Evolutionary conservation across 1,139 yeast species (phyloP), one percentile per base, ranked within the genome.

Genomic region (Arxiozyma telluris): DNA sequence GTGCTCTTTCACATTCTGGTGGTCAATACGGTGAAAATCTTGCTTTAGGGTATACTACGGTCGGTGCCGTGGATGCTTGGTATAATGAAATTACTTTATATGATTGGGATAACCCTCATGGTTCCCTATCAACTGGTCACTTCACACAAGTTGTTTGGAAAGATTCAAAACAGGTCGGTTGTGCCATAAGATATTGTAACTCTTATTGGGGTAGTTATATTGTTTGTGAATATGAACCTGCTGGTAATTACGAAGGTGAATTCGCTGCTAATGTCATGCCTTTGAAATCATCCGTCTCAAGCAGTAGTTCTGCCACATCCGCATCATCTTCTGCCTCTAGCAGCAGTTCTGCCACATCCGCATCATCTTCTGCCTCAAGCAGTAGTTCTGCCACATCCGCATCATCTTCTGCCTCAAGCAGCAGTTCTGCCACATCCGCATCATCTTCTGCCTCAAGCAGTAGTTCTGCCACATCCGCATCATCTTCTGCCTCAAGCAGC

Each of bases 71-170:
- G 45, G 81, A 80, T 57, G 80, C 84, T 41, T 83, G 89, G 89
- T 83, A 83, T 68, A 69, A 73, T 58, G 89, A 83, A 71, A 82
- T 81, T 61, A 55, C 62, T 15, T 59, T 68, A 54, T 84, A 82
- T 70, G 69, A 77, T 68, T 80, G 63, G 71, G 66, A 71, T 54
- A 55, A 56, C 44, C 58, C 59, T 44, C 55, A 48, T 18, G 54
- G 44, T 50, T 81, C 82, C 41, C 78, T 78, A 8, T 70, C 70
- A 64, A 65, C 72, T 54, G 74, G 71, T 53, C 89, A 84, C 67
- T 84, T 83, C 71, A 83, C 89, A 17, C 88, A 83, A 68, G 65
- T 83, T 50, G 77, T 84, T n/a, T 84, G 90, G 90, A 77, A 77
- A 58, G 61, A 74, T 9, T 71, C 84, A 42, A 68, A 79, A 23